Base-by-base conservation (phyloP, 2,329 filamentous ascomycete genomes). In the Paraconiothyrium sp. region DNA sequence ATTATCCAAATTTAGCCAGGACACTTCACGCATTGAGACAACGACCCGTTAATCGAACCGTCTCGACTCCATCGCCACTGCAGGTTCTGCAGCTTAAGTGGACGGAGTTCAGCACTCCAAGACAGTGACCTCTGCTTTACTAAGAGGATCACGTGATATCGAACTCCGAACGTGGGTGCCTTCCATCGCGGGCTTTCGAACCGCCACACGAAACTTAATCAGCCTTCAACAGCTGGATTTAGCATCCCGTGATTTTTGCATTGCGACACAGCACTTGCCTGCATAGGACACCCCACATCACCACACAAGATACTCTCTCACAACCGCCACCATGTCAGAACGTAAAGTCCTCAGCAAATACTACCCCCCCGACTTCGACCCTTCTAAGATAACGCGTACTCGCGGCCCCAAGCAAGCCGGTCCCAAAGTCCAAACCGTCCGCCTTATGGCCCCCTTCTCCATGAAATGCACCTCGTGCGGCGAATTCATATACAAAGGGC, bases 391-490 rank as follows among this genome's bases (percentile, higher is more conserved):
- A 80, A 85, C 86, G 30, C 89, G 92, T 20, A 86, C 86, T 48
- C 89, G 88, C 64, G 89, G 83, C 32, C 87, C 89, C 9, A 94
- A 94, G 76, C 83, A 88, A 59, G 85, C 86, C 7, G 94, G 92
- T 0, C 92, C 92, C 0, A 92, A 92, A 70, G 86, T 93, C 9
- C 92, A 96, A 73, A 93, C 90, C 0, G 93, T 98, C 57, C 90
- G 94, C 48, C 84, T 98, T 37, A 97, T 97, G 93, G 90, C 92
- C 0, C 92, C 93, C 4, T 95, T 94, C 80, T 88, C 86, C 55
- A 92, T 94, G 89, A 90, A 89, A 74, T 94, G 92, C 77, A 88
- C 79, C 13, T 80, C 81, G 34, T 89, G 87, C 69, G 87, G 87
- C 72, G 91, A 95, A 79, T 96, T 90, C 81, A 94, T 96, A 71